Percentiles rank a stretch among this genome's conserved stretches.
Evolutionary conservation across 495 filamentous ascomycete genomes (phyloP).

Genomic region (Filosporella fistucella): DNA sequence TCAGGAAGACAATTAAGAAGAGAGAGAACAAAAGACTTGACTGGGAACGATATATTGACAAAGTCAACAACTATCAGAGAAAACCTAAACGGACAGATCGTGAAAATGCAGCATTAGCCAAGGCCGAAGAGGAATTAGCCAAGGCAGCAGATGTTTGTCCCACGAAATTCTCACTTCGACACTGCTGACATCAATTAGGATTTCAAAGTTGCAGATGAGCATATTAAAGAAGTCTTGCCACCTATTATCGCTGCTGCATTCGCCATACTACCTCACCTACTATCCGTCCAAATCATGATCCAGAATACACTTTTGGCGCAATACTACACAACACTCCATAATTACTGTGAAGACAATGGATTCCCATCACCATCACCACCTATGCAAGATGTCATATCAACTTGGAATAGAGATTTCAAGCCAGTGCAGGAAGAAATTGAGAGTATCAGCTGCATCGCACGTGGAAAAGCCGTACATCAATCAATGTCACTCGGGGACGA

Average conservation of each 20-base stretch:
- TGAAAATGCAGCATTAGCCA: conserved; percentile 71
- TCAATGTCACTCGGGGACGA: conserved; percentile 20
- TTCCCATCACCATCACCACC: conserved; percentile 73
- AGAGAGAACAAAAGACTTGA: conserved; percentile 86
- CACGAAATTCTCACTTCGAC: not conserved
- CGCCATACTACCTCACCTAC: conserved; percentile 73
- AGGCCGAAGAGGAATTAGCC: conserved; percentile 73
- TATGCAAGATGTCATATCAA: conserved; percentile 64
- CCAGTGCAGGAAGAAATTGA: conserved; percentile 69
- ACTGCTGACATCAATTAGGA: conserved; percentile 44
- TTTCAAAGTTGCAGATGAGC: conserved; percentile 78
- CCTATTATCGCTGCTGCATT: conserved; percentile 69
- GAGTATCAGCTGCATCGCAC: conserved; percentile 60
- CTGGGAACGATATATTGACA: conserved; percentile 76
- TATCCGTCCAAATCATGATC: conserved; percentile 68
- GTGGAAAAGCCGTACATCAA: conserved; percentile 69
- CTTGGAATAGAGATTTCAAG: conserved; percentile 64
- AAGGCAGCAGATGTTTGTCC: conserved; percentile 51
- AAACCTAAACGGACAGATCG: conserved; percentile 70
- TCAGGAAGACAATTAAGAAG: conserved; percentile 91
- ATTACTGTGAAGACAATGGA: conserved; percentile 65
- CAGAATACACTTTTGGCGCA: conserved; percentile 81
- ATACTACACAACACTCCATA: conserved; percentile 79
- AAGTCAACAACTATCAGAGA: conserved; percentile 63
- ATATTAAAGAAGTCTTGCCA: conserved; percentile 70